Conservation (phyloP, 2,329 filamentous ascomycete species). For the Fusarium aywerte region DNA sequence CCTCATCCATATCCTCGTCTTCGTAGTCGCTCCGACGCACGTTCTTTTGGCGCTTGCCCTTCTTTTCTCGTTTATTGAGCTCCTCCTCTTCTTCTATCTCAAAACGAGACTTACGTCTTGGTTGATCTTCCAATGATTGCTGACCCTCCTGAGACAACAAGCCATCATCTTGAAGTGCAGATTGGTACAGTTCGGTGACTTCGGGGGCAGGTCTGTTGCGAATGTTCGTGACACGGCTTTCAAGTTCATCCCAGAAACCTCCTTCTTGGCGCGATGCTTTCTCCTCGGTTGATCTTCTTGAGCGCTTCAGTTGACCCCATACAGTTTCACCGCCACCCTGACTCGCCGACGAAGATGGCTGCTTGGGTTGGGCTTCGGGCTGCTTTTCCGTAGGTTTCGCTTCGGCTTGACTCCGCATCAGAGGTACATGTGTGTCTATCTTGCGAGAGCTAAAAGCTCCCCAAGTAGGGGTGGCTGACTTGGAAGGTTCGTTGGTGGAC, state of each 20-base stretch:
- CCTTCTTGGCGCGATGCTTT: not conserved
- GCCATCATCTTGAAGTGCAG: not conserved
- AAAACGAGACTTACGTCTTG: slow-evolving; percentile 48
- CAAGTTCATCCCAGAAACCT: slow-evolving; percentile 43
- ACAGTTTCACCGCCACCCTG: slow-evolving; percentile 13
- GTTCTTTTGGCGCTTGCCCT: slow-evolving; percentile 44
- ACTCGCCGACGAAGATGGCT: not conserved
- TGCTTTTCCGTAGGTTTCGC: not conserved
- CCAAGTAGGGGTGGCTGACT: slow-evolving; percentile 29
- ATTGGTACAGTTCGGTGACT: not conserved
- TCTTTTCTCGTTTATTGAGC: slow-evolving; percentile 38
- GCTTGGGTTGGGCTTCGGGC: not conserved
- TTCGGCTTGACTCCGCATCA: not conserved
- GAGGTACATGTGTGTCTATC: slow-evolving; percentile 37
- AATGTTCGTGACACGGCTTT: slow-evolving; percentile 38
- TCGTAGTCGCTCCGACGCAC: slow-evolving; percentile 37
- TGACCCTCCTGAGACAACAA: slow-evolving; percentile 4
- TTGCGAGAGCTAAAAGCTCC: slow-evolving; percentile 42
- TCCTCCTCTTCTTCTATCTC: slow-evolving; percentile 46
- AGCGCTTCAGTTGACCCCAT: slow-evolving; percentile 45
- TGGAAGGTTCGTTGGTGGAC: slow-evolving; percentile 29
- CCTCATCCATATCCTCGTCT: slow-evolving; percentile 55
- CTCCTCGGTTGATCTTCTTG: slow-evolving; percentile 16
- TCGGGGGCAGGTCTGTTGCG: slow-evolving; percentile 18
- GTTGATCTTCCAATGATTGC: slow-evolving; percentile 29